Percentiles rank a stretch among this genome's conserved stretches.
Evolutionary conservation across 352 stramenopile species (phyloP).

Genomic region (Pythium periplocum): DNA sequence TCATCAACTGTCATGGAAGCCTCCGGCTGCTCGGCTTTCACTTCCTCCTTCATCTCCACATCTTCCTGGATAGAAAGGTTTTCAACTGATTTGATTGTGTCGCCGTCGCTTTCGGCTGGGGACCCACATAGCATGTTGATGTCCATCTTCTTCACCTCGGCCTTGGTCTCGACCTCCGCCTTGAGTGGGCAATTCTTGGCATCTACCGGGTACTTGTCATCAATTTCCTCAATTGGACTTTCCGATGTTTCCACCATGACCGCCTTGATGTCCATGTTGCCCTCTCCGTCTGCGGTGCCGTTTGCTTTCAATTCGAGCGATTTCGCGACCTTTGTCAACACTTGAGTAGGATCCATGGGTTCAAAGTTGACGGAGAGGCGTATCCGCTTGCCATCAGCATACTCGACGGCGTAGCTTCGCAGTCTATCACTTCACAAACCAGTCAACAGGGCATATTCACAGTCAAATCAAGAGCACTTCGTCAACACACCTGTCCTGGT

Average conservation of each 20-base stretch:
- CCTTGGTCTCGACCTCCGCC: no score
- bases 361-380: slow-evolving; percentile 74
- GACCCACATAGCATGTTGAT: slow-evolving; percentile 21
- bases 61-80: no score
- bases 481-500: no score
- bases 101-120: slow-evolving; percentile 19
- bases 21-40: slow-evolving; percentile 8
- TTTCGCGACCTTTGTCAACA: background rate
- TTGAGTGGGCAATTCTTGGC: no score
- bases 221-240: no score
- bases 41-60: slow-evolving; percentile 10
- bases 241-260: no score
- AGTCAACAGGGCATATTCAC: no score
- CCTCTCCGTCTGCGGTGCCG: slow-evolving; percentile 2
- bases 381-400: slow-evolving; percentile 69
- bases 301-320: slow-evolving; percentile 3
- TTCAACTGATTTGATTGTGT: slow-evolving; percentile 4
- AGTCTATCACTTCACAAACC: no score
- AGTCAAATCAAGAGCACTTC: no score
- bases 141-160: no score
- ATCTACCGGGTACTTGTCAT: no score
- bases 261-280: slow-evolving; percentile 41
- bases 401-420: slow-evolving; percentile 57
- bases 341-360: background rate
- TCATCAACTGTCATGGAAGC: no score